Percentiles rank a stretch among this genome's conserved stretches.
Evolutionary conservation across 306 rosid genomes (phyloP).

Genomic region (Citrullus colocynthis): DNA sequence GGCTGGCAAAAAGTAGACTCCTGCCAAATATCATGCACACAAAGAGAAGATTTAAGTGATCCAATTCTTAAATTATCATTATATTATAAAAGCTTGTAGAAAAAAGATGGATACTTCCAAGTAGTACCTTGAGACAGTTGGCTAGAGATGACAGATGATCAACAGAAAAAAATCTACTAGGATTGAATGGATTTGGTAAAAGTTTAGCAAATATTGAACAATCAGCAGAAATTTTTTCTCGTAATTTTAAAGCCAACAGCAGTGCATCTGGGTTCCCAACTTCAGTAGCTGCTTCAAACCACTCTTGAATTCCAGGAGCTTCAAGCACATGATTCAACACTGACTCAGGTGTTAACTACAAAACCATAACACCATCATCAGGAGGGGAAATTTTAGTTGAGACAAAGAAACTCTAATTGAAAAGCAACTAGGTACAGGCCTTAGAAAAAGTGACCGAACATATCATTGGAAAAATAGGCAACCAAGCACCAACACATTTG

Average conservation of each 20-base stretch:
- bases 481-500: not conserved
- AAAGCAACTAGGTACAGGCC: not conserved
- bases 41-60: conserved; percentile 3
- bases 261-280: conserved; percentile 88
- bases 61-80: not conserved
- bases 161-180: conserved; percentile 47
- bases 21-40: conserved; percentile 34
- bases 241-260: conserved; percentile 59
- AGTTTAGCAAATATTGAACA: conserved; percentile 43
- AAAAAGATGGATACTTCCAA: not conserved
- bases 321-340: conserved; percentile 47
- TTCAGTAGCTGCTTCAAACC: conserved; percentile 75
- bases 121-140: conserved; percentile 68
- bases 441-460: not conserved
- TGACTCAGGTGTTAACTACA: conserved; percentile 57
- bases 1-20: conserved; percentile 96
- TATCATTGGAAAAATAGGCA: not conserved
- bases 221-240: conserved; percentile 35
- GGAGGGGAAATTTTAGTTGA: not conserved
- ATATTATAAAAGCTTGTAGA: not conserved
- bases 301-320: conserved; percentile 63
- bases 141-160: conserved; percentile 56
- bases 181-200: conserved; percentile 55
- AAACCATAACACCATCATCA: conserved; percentile 1
- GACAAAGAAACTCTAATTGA: not conserved